Evolutionary conservation across 257 asterid species (phyloP).

Genomic region (Capsicum baccatum): DNA sequence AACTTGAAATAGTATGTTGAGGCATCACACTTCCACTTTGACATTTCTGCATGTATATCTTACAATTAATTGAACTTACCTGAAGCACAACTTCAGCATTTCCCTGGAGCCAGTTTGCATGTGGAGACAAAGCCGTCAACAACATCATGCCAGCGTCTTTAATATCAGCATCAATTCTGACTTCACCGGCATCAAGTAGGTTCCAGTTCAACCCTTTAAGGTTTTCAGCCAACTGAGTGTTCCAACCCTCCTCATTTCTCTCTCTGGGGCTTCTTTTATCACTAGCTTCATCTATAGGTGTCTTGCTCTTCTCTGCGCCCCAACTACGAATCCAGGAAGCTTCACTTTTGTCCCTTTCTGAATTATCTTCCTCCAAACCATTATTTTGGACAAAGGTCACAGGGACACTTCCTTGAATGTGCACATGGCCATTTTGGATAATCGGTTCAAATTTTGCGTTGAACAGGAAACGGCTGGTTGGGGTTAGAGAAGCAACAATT

Average conservation of each 20-base stretch:
- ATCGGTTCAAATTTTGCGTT: slow-evolving; percentile 94
- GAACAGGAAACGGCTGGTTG: slow-evolving; percentile 85
- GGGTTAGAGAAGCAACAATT: slow-evolving; percentile 94
- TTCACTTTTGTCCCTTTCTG: slow-evolving; percentile 71
- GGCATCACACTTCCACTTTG: slow-evolving; percentile 9
- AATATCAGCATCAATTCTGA: slow-evolving; percentile 94
- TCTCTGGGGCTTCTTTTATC: slow-evolving; percentile 79
- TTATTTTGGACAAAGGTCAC: slow-evolving; percentile 70
- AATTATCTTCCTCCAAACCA: slow-evolving; percentile 66
- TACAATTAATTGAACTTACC: slow-evolving; percentile 48
- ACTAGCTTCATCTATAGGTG: slow-evolving; percentile 62
- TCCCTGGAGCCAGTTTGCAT: slow-evolving; percentile 98
- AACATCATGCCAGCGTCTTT: slow-evolving; percentile 99
- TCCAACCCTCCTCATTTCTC: slow-evolving; percentile 90
- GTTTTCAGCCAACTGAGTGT: slow-evolving; percentile 84
- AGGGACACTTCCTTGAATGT: slow-evolving; percentile 96
- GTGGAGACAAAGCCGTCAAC: slow-evolving; percentile 94
- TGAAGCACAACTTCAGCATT: slow-evolving; percentile 97
- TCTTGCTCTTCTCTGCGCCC: slow-evolving; percentile 70
- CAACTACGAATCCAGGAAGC: slow-evolving; percentile 73
- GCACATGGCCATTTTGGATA: slow-evolving; percentile 88
- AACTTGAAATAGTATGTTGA: slow-evolving; percentile 24
- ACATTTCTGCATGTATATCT: slow-evolving; percentile 27
- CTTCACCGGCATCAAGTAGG: slow-evolving; percentile 93
- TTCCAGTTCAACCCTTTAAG: slow-evolving; percentile 96